Base-by-base conservation (phyloP, 1,284 basidiomycete species). In the Rhizoctonia solani region DNA sequence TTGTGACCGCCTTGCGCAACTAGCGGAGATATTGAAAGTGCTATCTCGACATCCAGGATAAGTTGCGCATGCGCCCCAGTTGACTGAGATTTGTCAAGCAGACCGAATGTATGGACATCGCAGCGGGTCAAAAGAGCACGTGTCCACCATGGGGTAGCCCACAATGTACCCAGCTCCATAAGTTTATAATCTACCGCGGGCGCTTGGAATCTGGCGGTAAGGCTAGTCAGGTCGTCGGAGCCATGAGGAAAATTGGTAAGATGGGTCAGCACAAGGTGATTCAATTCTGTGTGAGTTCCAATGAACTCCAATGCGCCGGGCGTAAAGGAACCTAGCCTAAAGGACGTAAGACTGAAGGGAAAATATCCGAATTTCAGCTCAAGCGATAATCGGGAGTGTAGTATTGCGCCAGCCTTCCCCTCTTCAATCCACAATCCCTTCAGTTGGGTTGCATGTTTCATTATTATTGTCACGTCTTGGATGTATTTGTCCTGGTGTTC, bases 301-400 rank as follows among this genome's bases (percentile, higher is more conserved):
- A 65, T 30, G 19, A 65, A 65, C 4, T 65, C 41, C 39, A 54
- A 32, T 9, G 37, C 29, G n/a, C 27, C 27, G 6, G 49, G 50
- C 3, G 39, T 19, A 1, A 14, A 34, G 8, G 34, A 34, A 52
- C 25, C 41, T 37, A 65, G 23, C 32, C 50, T 53, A 25, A 49
- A 54, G 5, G 61, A 65, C 23, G 23, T 21, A 19, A 65, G 61
- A n/a, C 19, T 65, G 19, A 65, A 65, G 4, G 61, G 61, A 53
- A 65, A 32, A 29, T 16, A 8, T 11, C 27, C 55, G 25, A 39
- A 8, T 32, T 30, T 16, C n/a, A 14, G 13, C 25, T 37, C 50
- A 23, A 65, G 39, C 1, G 50, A 65, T 8, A 65, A 25, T 23
- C 16, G 14, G 6, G 32, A 8, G 16, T 23, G 37, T 19, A 65